These are phyloP conservation scores for Starmerella kuoi DNA, from an alignment of 805 yeast species.

Conservation along the genomic window DNA sequence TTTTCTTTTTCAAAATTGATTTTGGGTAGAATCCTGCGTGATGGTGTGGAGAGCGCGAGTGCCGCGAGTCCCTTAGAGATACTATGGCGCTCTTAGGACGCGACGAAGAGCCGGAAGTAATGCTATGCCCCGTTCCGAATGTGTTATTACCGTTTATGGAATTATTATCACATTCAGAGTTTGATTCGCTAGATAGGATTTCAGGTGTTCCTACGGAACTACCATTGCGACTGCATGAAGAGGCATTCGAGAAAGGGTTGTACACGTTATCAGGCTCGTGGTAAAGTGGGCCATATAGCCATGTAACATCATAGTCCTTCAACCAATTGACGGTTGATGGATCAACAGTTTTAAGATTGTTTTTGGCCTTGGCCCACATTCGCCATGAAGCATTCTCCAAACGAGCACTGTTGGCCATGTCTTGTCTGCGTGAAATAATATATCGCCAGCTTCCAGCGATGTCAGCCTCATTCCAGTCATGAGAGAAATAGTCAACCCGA, in stretches of 20 bases:
- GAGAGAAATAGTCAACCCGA: conserved; percentile 91
- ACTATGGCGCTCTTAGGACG: background rate
- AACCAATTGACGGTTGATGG: conserved; percentile 94
- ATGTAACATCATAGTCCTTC: conserved; percentile 91
- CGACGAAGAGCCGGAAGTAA: background rate
- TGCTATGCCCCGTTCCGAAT: background rate
- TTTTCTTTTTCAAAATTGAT: conserved; percentile 78
- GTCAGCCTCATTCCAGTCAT: conserved; percentile 90
- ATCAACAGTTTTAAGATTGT: conserved; percentile 57
- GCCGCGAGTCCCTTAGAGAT: background rate
- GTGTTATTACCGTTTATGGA: background rate
- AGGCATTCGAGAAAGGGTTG: background rate
- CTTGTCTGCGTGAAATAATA: conserved; percentile 67
- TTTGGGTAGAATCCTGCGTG: conserved; percentile 34
- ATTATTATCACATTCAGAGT: background rate
- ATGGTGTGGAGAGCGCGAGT: background rate
- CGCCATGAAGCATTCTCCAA: conserved; percentile 85
- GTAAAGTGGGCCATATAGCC: conserved; percentile 89
- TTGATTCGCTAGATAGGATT: background rate
- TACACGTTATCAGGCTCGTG: conserved; percentile 28
- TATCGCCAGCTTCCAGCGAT: conserved; percentile 94
- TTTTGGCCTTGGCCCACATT: conserved; percentile 80
- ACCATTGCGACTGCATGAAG: background rate
- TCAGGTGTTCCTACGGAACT: background rate
- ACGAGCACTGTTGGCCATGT: conserved; percentile 70